Evolutionary conservation across 148 eudicot genomes (phyloP), one percentile per base, ranked within the genome.

Genomic region (Camellia lanceoleosa): DNA sequence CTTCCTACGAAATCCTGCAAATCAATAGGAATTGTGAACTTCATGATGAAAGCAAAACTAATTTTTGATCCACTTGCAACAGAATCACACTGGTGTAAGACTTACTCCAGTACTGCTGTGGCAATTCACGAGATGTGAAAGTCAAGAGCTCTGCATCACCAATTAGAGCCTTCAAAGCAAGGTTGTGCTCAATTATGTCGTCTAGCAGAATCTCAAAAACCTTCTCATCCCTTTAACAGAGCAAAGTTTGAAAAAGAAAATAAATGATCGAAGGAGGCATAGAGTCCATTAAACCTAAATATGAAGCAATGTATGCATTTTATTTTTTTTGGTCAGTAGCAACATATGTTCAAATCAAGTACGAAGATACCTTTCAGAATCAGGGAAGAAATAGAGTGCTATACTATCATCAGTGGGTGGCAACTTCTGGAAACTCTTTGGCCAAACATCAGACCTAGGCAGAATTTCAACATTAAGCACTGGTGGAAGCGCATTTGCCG

Each of bases 41-140:
- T 11, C 55, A 69, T 68, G 16, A 56, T 4, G 11, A 42, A 68
- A 67, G 11, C 1, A 38, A 38, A 43, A 8, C 44, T 1, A 14
- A 3, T 42, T 13, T 68, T 43, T 41, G 9, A 13, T 12, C 52
- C 20, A 7, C 20, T 15, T 13, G 11, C 72, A 68, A 68, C 52
- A 68, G 15, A 14, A 68, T 12, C 9, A 19, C 0, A 3, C 49
- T 8, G 12, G 13, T 62, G 64, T 30, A 64, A 86, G 3, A 60
- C 88, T 86, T 81, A 83, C 88, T 81, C 84, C 88, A 55, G 66
- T 86, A 82, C 75, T 71, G 68, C 72, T 23, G 71, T 44, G 88
- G 86, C 60, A 86, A 68, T 71, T 80, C 86, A 10, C 13, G 80
- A 41, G 88, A 86, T 20, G 80, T 81, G 43, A 86, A 83, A 51